A percentile compares a stretch with the other conserved stretches of the same genome.
Conservation (phyloP, 2,329 filamentous ascomycete genomes). For the Apiospora saccharicola region DNA sequence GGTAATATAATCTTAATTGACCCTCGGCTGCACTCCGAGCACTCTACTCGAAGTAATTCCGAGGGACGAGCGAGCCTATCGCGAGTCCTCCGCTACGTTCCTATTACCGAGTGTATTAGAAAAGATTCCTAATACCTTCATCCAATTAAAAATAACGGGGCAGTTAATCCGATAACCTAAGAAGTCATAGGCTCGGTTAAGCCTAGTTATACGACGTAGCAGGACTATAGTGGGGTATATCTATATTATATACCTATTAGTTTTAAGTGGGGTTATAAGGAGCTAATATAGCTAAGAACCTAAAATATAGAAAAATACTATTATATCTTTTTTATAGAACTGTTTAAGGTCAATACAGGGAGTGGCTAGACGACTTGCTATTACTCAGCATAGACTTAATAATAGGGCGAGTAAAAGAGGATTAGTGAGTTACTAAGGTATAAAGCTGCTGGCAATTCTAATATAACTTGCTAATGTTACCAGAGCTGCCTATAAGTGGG, state of each 20-base stretch:
- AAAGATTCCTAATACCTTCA: background rate
- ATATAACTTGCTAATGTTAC: slow-evolving; percentile 2
- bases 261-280: background rate
- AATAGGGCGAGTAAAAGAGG: background rate
- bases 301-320: background rate
- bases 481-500: background rate
- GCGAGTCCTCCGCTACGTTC: background rate
- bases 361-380: background rate
- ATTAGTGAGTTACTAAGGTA: background rate
- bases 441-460: background rate
- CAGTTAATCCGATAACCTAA: background rate
- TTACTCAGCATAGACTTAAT: background rate
- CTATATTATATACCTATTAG: background rate
- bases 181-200: slow-evolving; percentile 2
- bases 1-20: background rate
- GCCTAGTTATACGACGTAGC: background rate
- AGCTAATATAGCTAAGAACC: background rate
- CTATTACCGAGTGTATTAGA: background rate
- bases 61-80: slow-evolving; percentile 11
- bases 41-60: slow-evolving; percentile 2
- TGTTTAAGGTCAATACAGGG: background rate
- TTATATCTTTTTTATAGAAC: background rate
- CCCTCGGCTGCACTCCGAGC: slow-evolving; percentile 1
- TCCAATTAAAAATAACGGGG: background rate
- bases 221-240: background rate